Base-by-base conservation (phyloP, 345 rosid species). In the Acer saccharum region DNA sequence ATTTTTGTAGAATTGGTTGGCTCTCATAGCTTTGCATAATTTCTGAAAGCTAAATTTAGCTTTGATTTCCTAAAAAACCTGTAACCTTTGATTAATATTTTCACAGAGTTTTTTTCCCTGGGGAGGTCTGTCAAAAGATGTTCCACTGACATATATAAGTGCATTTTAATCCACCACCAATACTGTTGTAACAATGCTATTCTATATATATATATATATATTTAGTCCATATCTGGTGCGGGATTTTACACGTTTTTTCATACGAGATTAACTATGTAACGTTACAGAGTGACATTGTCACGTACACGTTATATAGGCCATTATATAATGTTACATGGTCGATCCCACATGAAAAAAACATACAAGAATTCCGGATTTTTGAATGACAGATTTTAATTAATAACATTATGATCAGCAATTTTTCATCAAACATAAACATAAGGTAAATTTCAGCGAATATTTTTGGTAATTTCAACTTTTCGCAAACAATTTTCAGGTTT, bases 21-120 rank as follows among this genome's bases (percentile, higher is more conserved):
- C 41, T 74, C 62, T 65, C 17, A 73, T 20, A 14, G 27, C 17
- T 23, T 76, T 52, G 29, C 18, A 10, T 74, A 69, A 16, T 67
- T 54, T 43, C 69, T 55, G 72, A 39, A 52, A 55, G 17, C 74
- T 52, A 78, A 74, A 21, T 77, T 69, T 78, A 77, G 79, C 62
- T 9, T 54, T 54, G 23, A 21, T 21, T 41, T 52, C 35, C 75
- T 39, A 17, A 58, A 67, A 68, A 21, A 13, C 41, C 57, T 75
- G 1, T 7, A 54, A 29, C 70, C 29, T 32, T 71, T n/a, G 7
- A 3, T 62, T 21, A 3, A 9, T 18, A 6, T 52, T 9, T 18
- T n/a, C 43, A 0, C 10, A 7, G 1, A 4, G 4, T 11, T 55
- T 16, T 55, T 55, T 18, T 55, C 11, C 10, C 10, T 43, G 9